Conservation (phyloP, 2,329 filamentous ascomycete species). For the Arachnomyces sp. region DNA sequence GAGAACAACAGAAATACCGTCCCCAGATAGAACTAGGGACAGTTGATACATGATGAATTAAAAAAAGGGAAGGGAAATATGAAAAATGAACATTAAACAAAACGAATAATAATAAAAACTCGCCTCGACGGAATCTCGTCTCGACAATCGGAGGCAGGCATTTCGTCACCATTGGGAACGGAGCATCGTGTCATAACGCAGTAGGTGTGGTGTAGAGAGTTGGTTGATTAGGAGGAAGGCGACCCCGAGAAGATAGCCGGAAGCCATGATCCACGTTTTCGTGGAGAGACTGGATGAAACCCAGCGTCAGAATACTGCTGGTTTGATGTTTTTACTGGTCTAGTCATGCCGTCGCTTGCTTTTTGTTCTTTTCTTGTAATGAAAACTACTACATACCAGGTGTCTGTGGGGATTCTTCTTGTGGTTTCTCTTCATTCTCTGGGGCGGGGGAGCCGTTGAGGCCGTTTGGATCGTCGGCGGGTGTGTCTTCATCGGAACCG, state of each 20-base stretch:
- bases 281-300: slow-evolving; percentile 10
- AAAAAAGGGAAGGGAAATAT: too few species aligned
- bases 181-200: not conserved
- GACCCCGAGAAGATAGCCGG: slow-evolving; percentile 9
- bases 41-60: too few species aligned
- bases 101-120: too few species aligned
- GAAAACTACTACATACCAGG: not conserved
- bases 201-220: not conserved
- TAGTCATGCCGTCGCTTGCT: not conserved
- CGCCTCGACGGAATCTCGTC: too few species aligned
- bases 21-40: too few species aligned
- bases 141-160: too few species aligned
- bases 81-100: too few species aligned
- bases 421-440: not conserved
- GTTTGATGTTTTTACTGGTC: not conserved
- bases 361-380: slow-evolving; percentile 4
- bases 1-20: too few species aligned
- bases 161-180: too few species aligned
- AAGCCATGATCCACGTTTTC: slow-evolving; percentile 16
- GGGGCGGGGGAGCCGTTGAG: not conserved
- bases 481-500: not conserved
- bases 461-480: not conserved
- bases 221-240: too few species aligned
- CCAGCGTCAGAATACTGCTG: not conserved
- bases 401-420: not conserved